Evolutionary conservation across 306 rosid species (phyloP), one percentile per base, ranked within the genome.

Genomic region (Cicer cuneatum): DNA sequence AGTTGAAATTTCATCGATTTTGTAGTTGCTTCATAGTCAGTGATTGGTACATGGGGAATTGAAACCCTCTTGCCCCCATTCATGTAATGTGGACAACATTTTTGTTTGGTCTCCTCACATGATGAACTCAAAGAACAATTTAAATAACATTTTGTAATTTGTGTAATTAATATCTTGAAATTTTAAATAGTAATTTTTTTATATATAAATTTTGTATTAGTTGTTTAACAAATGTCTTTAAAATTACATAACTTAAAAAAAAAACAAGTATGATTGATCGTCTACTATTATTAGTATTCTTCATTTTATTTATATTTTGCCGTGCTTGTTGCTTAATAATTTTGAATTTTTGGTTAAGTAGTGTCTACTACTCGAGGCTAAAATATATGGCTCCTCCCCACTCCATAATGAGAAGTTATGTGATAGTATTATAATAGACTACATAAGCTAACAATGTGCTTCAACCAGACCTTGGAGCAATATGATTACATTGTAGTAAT

Each of bases 401-500:
- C 47, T 54, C 10, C 40, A 45, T 54, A 66, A 66, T 65, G 66
- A 14, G 24, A 40, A 39, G 39, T 21, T 21, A 21, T 41, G 54
- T 9, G 46, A 24, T 24, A 24, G 15, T 42, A 66, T 52, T 58
- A 65, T 75, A 10, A 15, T 61, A n/a, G 29, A 42, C 66, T 53
- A 56, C 29, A 35, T 8, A 67, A 33, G 62, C 33, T 46, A 77
- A 33, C 47, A 58, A 46, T 24, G 69, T 35, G 69, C 59, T 67
- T 65, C 42, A 66, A 49, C 19, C 38, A 66, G 11, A 64, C 19
- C 41, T 69, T 59, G 81, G 81, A 15, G 60, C 41, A 4, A 60
- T n/a, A 60, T 61, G 65, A 70, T 78, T 69, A 70, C 71, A 7
- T 21, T 48, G 7, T 5, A 51, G 64, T 78, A 61, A 49, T 67